Percentiles rank a stretch among this genome's conserved stretches.
Conservation (phyloP, 208 protist species). For the Wallacemonas rigidus region DNA sequence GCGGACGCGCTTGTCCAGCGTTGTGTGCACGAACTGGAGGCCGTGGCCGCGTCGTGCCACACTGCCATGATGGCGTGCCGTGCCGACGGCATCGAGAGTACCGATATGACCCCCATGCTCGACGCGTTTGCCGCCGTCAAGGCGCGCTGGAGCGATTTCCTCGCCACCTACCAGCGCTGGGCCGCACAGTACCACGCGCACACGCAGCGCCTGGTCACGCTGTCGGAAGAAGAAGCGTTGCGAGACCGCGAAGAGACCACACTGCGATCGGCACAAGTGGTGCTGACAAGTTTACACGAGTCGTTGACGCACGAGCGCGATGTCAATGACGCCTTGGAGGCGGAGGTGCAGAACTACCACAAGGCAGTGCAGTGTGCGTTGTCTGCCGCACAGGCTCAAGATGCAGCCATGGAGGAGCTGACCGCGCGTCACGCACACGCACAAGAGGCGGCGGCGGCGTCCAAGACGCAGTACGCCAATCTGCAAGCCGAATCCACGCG, state of each 20-base stretch:
- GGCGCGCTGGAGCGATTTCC: not conserved
- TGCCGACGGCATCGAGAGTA: not conserved
- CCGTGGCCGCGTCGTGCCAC: not conserved
- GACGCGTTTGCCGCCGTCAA: not conserved
- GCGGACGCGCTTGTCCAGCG: not conserved
- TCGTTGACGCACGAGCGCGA: not conserved
- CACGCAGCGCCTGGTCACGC: not conserved
- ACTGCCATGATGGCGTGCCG: not conserved
- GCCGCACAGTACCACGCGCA: not conserved
- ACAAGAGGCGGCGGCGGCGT: not conserved
- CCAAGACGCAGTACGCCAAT: not conserved
- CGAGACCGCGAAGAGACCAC: not conserved
- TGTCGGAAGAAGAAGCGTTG: slow-evolving; percentile 4
- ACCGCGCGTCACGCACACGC: not conserved
- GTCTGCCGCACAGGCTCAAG: slow-evolving; percentile 11
- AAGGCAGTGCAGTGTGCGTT: slow-evolving; percentile 17
- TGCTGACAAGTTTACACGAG: not conserved
- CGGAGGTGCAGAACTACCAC: slow-evolving; percentile 17
- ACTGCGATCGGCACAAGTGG: slow-evolving; percentile 1
- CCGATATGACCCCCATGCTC: not conserved
- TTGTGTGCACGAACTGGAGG: not conserved
- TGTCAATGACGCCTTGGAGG: not conserved
- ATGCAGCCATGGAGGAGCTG: slow-evolving; percentile 10
- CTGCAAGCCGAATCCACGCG: not conserved
- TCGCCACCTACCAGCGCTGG: slow-evolving; percentile 11